These are phyloP conservation scores for Diversispora epigaea DNA, from an alignment of 192 early-diverging fungal species.

Conservation along the genomic window DNA sequence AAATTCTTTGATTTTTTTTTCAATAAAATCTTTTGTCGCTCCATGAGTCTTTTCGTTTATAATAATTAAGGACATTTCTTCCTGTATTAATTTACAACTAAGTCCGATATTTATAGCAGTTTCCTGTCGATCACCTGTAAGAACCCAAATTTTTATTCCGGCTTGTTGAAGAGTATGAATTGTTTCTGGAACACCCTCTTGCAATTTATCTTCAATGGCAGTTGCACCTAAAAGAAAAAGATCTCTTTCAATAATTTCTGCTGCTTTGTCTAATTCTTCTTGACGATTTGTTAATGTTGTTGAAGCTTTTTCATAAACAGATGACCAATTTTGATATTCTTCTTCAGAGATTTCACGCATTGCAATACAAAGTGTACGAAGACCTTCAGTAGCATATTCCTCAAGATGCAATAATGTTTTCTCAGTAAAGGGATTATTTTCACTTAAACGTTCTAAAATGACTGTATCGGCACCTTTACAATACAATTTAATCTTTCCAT, in stretches of 20 bases:
- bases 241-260: conserved; percentile 94
- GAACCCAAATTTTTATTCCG: conserved; percentile 95
- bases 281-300: conserved; percentile 89
- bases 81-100: conserved; percentile 92
- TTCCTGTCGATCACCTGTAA: conserved; percentile 98
- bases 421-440: conserved; percentile 71
- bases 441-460: conserved; percentile 84
- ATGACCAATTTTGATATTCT: conserved; percentile 83
- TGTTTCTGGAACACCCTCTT: conserved; percentile 98
- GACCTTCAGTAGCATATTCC: conserved; percentile 94
- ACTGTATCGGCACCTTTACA: conserved; percentile 99
- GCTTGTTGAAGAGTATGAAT: conserved; percentile 94
- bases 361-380: conserved; percentile 94
- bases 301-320: conserved; percentile 81
- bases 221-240: conserved; percentile 92
- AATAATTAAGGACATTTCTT: conserved; percentile 93
- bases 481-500: conserved; percentile 86
- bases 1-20: conserved; percentile 82
- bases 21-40: conserved; percentile 90
- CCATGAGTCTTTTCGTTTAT: conserved; percentile 89
- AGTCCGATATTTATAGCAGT: conserved; percentile 99
- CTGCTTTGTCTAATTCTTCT: conserved; percentile 86
- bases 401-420: conserved; percentile 76
- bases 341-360: conserved; percentile 88
- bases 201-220: conserved; percentile 97